phyloP scores from a whole-genome alignment of 75 land plant species.

The Larix kaempferi region DNA sequence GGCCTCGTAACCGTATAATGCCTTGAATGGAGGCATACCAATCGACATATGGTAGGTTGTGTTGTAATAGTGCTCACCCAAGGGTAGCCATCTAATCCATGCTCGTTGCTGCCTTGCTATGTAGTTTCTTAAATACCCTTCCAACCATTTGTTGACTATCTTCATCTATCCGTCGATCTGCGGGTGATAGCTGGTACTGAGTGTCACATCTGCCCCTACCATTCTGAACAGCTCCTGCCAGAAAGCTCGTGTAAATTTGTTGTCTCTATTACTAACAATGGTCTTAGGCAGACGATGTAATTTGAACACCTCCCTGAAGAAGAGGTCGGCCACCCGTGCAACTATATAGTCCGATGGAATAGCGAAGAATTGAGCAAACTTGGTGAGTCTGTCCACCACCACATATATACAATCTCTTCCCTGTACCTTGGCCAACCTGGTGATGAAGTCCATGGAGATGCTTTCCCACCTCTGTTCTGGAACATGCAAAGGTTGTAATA shows the following conservation, averaged over 20 bases:
- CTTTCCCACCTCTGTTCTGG: no score
- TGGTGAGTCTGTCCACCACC: neutral
- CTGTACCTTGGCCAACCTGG: no score
- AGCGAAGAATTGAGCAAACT: neutral
- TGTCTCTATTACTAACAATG: neutral
- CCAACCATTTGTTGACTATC: conserved; percentile 4
- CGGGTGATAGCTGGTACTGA: neutral
- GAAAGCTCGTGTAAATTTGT: neutral
- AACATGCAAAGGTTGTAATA: neutral
- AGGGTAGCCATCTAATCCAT: neutral
- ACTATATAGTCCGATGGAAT: neutral
- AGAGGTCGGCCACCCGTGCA: neutral
- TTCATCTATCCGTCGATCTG: neutral
- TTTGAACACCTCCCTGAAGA: neutral
- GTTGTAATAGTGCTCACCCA: neutral
- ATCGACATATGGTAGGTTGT: neutral
- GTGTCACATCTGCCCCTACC: neutral
- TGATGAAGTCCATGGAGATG: conserved; percentile 5
- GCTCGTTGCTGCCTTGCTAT: neutral
- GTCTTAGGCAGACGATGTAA: neutral
- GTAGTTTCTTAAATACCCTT: conserved; percentile 4
- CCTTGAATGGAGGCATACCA: conserved; percentile 6
- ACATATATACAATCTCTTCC: neutral
- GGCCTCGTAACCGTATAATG: conserved; percentile 6
- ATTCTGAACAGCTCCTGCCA: neutral